phyloP scores from a whole-genome alignment of 1,284 basidiomycete genomes.

The Moniliophthora roreri region DNA sequence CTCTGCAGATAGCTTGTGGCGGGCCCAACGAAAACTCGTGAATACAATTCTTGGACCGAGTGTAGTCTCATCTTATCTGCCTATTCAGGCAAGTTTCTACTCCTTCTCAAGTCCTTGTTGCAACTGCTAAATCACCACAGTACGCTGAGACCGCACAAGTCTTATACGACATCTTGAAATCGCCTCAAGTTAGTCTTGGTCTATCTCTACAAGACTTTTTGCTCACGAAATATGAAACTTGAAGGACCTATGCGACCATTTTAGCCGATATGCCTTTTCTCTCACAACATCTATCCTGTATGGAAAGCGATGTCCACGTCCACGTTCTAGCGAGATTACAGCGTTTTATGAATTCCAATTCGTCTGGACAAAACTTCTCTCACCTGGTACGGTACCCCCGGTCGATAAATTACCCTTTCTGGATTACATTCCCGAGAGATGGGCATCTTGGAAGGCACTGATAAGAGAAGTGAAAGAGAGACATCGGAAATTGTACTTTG shows the following conservation, averaged over 20 bases:
- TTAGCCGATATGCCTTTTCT: conserved; percentile 25
- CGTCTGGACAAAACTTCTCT: conserved; percentile 23
- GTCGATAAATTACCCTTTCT: conserved; percentile 26
- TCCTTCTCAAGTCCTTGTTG: neutral
- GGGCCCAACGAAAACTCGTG: conserved; percentile 26
- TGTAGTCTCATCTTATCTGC: conserved; percentile 22
- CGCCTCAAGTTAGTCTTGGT: conserved; percentile 28
- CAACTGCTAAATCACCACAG: neutral
- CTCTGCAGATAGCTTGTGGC: conserved; percentile 27
- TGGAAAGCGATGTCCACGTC: conserved; percentile 28
- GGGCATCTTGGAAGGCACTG: conserved; percentile 24
- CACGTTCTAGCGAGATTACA: conserved; percentile 17
- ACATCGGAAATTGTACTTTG: conserved; percentile 8
- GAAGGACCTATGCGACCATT: conserved; percentile 26
- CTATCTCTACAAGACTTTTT: too few species aligned
- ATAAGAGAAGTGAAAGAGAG: conserved; percentile 16
- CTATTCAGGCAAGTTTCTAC: conserved; percentile 19
- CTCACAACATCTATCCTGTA: conserved; percentile 28
- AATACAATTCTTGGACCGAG: conserved; percentile 26
- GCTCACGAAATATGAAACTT: conserved; percentile 13
- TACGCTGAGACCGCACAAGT: conserved; percentile 32
- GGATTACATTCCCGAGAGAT: conserved; percentile 23
- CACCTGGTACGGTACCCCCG: conserved; percentile 26
- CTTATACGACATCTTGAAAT: conserved; percentile 28
- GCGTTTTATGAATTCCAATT: conserved; percentile 24